Evolutionary conservation across 2,329 filamentous ascomycete genomes (phyloP).

Genomic region (Pseudogymnoascus sp.): DNA sequence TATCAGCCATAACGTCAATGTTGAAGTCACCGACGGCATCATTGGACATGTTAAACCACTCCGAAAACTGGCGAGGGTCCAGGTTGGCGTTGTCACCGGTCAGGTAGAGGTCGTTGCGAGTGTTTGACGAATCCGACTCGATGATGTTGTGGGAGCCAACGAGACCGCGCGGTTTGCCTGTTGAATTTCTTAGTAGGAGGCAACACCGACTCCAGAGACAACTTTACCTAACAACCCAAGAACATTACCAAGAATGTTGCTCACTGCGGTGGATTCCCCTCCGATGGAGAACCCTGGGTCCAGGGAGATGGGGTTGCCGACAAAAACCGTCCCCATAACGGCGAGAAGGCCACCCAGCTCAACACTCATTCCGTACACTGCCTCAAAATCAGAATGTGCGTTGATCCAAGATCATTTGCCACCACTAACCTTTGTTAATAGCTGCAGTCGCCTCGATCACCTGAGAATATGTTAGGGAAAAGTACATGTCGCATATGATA

Average conservation of each 20-base stretch:
- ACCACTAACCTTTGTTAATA: conserved; percentile 28
- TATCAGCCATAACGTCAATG: conserved; percentile 18
- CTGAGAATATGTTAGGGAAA: conserved; percentile 7
- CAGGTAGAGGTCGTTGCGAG: conserved; percentile 23
- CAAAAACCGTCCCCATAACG: conserved; percentile 37
- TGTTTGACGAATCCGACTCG: conserved; percentile 23
- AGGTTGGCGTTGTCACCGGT: conserved; percentile 37
- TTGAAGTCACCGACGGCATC: conserved; percentile 22
- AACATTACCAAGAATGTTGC: conserved; percentile 14
- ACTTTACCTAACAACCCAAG: conserved; percentile 2
- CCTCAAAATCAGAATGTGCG: conserved; percentile 12
- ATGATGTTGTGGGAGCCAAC: conserved; percentile 24
- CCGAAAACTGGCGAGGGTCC: conserved; percentile 44
- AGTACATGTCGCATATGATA: conserved; percentile 13
- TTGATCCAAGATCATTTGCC: not conserved
- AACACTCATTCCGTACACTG: conserved; percentile 39
- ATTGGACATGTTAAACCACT: conserved; percentile 32
- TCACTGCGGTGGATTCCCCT: conserved; percentile 16
- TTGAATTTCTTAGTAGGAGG: not conserved
- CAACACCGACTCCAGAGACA: not conserved
- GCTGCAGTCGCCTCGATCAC: conserved; percentile 28
- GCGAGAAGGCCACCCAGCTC: conserved; percentile 34
- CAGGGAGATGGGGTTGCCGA: conserved; percentile 37
- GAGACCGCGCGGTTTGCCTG: conserved; percentile 22
- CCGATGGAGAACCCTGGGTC: conserved; percentile 39